Evolutionary conservation across 768 basidiomycete species (phyloP).

Genomic region (Ramaria rubella): DNA sequence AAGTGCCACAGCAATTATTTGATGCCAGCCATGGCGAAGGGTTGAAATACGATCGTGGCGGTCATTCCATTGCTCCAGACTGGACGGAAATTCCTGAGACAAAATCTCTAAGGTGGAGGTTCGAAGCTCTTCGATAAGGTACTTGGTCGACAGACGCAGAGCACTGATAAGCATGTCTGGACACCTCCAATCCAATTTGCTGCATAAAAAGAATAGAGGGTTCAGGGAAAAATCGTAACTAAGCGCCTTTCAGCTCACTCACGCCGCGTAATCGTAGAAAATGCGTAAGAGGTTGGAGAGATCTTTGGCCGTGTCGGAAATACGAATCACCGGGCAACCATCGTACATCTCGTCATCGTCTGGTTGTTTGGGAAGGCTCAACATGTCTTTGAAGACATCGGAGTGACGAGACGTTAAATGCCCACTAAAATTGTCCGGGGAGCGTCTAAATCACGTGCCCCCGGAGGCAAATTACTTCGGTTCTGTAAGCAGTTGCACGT

Average conservation of each 20-base stretch:
- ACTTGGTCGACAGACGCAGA: not conserved
- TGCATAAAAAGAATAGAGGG: not conserved
- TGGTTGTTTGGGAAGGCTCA: not conserved
- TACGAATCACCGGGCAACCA: not conserved
- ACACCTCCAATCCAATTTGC: not conserved
- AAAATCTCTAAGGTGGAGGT: not conserved
- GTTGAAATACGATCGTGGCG: not conserved
- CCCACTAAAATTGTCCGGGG: too few relatives aligned
- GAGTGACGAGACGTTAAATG: too few relatives aligned
- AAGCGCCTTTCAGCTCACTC: not conserved
- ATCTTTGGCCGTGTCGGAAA: not conserved
- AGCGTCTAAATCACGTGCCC: too few relatives aligned
- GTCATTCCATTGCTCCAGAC: not conserved
- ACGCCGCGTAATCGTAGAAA: not conserved
- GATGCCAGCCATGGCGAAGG: not conserved
- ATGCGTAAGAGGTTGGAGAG: not conserved
- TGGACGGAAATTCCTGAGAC: not conserved
- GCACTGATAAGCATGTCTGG: not conserved
- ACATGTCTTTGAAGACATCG: not conserved
- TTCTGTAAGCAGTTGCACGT: too few relatives aligned
- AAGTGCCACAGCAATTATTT: too few relatives aligned
- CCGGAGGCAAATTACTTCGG: too few relatives aligned
- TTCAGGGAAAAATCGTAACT: not conserved
- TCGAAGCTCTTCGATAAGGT: not conserved
- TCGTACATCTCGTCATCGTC: not conserved